Evolutionary conservation across 2,329 filamentous ascomycete genomes (phyloP).

Genomic region (Canariomyces notabilis): DNA sequence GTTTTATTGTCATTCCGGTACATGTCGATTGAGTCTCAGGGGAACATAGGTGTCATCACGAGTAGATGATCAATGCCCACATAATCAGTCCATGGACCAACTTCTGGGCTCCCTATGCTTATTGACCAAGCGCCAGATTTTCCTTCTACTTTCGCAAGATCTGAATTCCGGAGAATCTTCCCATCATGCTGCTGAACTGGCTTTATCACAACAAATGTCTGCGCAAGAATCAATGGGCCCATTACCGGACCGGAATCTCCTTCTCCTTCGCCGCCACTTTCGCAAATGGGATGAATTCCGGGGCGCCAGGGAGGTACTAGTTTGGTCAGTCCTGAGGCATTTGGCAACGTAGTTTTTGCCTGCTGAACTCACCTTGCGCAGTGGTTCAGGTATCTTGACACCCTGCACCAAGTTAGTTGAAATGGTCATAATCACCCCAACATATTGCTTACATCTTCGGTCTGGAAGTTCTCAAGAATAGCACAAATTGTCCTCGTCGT

Average conservation of each 20-base stretch:
- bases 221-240: not conserved
- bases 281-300: constrained; percentile 82
- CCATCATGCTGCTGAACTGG: not conserved
- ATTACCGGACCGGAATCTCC: constrained; percentile 21
- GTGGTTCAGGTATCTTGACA: constrained; percentile 71
- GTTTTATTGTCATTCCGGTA: too few species aligned
- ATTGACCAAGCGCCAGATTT: too few species aligned
- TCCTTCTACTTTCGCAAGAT: too few species aligned
- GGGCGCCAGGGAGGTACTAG: constrained; percentile 56
- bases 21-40: too few species aligned
- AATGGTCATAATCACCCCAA: not conserved
- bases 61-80: too few species aligned
- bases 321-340: not conserved
- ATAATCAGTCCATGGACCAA: too few species aligned
- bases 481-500: constrained; percentile 92
- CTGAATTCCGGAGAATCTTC: not conserved
- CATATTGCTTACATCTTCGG: constrained; percentile 59
- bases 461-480: constrained; percentile 95
- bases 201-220: not conserved
- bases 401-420: constrained; percentile 44
- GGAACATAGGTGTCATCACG: too few species aligned
- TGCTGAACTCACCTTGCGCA: constrained; percentile 52
- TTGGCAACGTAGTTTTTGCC: not conserved
- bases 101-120: too few species aligned
- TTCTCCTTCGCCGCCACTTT: constrained; percentile 16